A percentile compares a stretch with the other conserved stretches of the same genome.
Conservation (phyloP, 2,329 filamentous ascomycete genomes). For the Stagonosporopsis rhizophila region DNA sequence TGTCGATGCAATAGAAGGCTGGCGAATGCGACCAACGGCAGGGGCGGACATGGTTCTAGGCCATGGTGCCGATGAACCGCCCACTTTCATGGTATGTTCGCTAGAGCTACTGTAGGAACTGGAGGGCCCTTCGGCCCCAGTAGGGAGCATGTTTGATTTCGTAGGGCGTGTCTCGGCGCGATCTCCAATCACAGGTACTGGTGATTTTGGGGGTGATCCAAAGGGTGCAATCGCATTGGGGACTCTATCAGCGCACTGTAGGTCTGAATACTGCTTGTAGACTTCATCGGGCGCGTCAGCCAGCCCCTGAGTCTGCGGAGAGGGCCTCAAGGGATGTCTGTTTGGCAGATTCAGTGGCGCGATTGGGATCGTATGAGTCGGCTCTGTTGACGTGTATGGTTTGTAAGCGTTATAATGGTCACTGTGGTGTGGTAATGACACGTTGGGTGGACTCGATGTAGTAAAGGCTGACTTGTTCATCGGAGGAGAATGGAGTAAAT, state of each 20-base stretch:
- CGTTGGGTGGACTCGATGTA: constrained; percentile 2
- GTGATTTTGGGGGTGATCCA: constrained; percentile 4
- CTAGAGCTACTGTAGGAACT: constrained; percentile 12
- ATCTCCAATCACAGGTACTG: constrained; percentile 1
- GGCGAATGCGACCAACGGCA: constrained; percentile 9
- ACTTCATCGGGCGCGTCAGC: neutral
- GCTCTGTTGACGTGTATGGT: constrained; percentile 13
- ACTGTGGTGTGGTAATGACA: constrained; percentile 5
- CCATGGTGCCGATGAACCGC: constrained; percentile 3
- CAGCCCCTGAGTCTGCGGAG: neutral
- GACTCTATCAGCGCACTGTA: neutral
- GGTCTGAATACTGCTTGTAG: neutral
- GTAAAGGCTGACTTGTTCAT: constrained; percentile 2
- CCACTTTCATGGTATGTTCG: constrained; percentile 15
- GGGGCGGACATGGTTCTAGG: constrained; percentile 9
- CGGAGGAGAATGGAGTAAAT: constrained; percentile 4
- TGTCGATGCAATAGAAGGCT: constrained; percentile 28
- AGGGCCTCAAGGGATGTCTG: constrained; percentile 7
- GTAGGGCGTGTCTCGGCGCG: neutral
- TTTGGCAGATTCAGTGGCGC: constrained; percentile 25
- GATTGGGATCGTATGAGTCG: constrained; percentile 16
- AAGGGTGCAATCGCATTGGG: constrained; percentile 13
- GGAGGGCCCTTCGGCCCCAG: neutral
- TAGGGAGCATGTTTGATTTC: neutral
- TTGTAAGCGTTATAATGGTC: constrained; percentile 4